A percentile compares a stretch with the other conserved stretches of the same genome.
phyloP scores from a whole-genome alignment of 768 basidiomycete species.

The Crassisporium funariophilum region DNA sequence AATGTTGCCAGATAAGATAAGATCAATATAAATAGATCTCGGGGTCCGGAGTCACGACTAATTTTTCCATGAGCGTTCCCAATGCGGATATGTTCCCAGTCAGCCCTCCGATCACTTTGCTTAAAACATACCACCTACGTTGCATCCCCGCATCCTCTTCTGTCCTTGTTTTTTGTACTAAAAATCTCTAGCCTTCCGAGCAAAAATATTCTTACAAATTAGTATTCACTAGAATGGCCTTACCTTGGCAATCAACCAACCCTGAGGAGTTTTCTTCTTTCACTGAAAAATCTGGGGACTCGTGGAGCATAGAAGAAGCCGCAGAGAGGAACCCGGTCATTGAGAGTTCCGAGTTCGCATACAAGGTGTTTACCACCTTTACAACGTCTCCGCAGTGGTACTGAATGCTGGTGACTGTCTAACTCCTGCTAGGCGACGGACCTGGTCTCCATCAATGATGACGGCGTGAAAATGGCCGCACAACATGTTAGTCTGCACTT shows the following conservation, averaged over 20 bases:
- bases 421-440: constrained; percentile 49
- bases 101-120: too few species aligned
- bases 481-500: constrained; percentile 50
- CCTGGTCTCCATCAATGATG: constrained; percentile 58
- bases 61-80: too few species aligned
- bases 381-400: constrained; percentile 1
- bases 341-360: constrained; percentile 55
- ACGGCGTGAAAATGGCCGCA: constrained; percentile 68
- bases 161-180: too few species aligned
- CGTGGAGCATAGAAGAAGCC: constrained; percentile 20
- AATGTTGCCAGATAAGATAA: constrained; percentile 19
- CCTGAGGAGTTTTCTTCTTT: constrained; percentile 3
- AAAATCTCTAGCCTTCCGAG: too few species aligned
- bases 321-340: constrained; percentile 57
- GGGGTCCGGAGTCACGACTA: too few species aligned
- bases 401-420: constrained; percentile 3
- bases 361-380: constrained; percentile 46
- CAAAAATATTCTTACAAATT: too few species aligned
- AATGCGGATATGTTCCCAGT: too few species aligned
- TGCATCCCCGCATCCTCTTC: too few species aligned
- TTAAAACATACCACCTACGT: too few species aligned
- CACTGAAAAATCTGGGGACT: constrained; percentile 30
- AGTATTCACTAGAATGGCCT: too few species aligned
- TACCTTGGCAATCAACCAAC: background rate
- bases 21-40: too few species aligned